Conservation (phyloP, 2,329 filamentous ascomycete genomes). For the Thielaviopsis ethacetica region DNA sequence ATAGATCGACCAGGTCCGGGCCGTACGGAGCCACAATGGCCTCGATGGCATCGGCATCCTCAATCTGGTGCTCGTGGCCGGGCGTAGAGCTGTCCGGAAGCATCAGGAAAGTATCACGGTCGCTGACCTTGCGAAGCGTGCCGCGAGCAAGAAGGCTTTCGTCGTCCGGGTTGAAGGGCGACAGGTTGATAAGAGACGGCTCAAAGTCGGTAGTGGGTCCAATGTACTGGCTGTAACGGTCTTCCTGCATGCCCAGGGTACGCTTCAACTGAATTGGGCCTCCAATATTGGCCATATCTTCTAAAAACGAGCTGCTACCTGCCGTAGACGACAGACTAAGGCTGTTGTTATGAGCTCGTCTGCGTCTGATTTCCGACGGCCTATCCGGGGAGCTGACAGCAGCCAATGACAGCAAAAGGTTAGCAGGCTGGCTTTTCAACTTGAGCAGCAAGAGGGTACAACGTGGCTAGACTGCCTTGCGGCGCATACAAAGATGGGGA, state of each 20-base stretch:
- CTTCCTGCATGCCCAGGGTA: slow-evolving; percentile 58
- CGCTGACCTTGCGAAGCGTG: slow-evolving; percentile 58
- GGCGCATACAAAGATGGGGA: background rate
- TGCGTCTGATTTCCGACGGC: slow-evolving; percentile 33
- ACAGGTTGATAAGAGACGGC: slow-evolving; percentile 66
- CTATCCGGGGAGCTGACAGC: slow-evolving; percentile 39
- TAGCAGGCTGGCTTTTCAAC: background rate
- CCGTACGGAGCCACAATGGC: slow-evolving; percentile 60
- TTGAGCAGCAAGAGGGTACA: background rate
- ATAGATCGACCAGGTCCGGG: slow-evolving; percentile 60
- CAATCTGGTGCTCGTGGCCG: slow-evolving; percentile 51
- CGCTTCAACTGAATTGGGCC: slow-evolving; percentile 49
- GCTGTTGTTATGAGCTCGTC: slow-evolving; percentile 38
- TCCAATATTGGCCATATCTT: slow-evolving; percentile 56
- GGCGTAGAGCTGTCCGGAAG: slow-evolving; percentile 58
- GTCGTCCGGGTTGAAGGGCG: slow-evolving; percentile 64
- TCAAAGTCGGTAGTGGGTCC: slow-evolving; percentile 73
- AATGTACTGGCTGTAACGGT: slow-evolving; percentile 70
- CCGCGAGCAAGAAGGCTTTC: slow-evolving; percentile 58
- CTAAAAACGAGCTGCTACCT: slow-evolving; percentile 45
- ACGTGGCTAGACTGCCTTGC: background rate
- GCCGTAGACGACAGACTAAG: slow-evolving; percentile 44
- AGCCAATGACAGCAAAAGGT: background rate
- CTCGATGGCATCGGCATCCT: slow-evolving; percentile 59
- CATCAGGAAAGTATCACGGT: slow-evolving; percentile 65